A percentile compares a stretch with the other conserved stretches of the same genome.
Evolutionary conservation across 148 eudicot genomes (phyloP).

Genomic region (Salicornia ramosissima): DNA sequence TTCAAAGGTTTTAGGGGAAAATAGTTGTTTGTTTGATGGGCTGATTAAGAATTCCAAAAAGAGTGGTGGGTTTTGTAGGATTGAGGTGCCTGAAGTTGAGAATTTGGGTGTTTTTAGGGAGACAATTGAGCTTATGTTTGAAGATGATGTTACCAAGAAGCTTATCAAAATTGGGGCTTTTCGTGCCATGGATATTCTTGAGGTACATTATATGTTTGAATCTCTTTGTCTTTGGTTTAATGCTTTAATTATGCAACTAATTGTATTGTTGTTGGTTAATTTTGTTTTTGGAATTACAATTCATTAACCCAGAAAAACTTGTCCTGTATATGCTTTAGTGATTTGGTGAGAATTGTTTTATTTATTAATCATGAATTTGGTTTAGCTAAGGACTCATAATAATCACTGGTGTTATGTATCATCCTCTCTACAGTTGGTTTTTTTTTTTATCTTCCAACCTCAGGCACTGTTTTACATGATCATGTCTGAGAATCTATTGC

Average conservation of each 20-base stretch:
- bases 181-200: constrained; percentile 72
- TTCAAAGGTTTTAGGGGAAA: constrained; percentile 59
- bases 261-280: neutral
- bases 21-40: constrained; percentile 49
- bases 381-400: neutral
- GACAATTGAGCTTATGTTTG: constrained; percentile 90
- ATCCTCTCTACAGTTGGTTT: too few relatives aligned
- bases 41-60: constrained; percentile 44
- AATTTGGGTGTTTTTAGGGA: constrained; percentile 69
- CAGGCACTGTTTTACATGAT: neutral
- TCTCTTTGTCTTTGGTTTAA: neutral
- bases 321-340: neutral
- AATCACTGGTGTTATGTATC: neutral
- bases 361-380: neutral
- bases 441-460: too few relatives aligned
- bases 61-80: constrained; percentile 51
- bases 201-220: constrained; percentile 39
- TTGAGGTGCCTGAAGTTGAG: constrained; percentile 86
- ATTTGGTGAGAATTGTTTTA: neutral
- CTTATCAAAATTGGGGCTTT: constrained; percentile 60
- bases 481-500: neutral
- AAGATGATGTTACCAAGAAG: constrained; percentile 47
- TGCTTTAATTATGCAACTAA: neutral
- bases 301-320: too few relatives aligned
- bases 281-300: neutral